Percentiles rank a stretch among this genome's conserved stretches.
Conservation (phyloP, 345 rosid species). For the Eucalyptus brandiana region DNA sequence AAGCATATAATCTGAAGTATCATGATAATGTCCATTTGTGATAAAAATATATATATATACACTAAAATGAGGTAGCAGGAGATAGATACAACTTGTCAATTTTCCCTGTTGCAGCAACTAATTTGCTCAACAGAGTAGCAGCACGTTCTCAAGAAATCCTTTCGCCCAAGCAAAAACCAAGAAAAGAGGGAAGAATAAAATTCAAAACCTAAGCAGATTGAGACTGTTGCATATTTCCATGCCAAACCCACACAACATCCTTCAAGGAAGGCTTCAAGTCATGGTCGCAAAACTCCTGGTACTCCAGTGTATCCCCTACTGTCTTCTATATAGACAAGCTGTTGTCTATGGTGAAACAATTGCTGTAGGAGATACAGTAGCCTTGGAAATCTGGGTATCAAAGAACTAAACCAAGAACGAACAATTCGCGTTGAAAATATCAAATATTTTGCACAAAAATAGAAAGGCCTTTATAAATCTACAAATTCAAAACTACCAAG, state of each 20-base stretch:
- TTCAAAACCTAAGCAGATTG: neutral
- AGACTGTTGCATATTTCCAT: conserved; percentile 19
- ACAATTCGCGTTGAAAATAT: no score
- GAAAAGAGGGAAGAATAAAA: neutral
- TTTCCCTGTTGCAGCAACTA: neutral
- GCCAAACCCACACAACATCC: conserved; percentile 87
- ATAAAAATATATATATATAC: no score
- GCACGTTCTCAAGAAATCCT: neutral
- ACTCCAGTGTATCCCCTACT: conserved; percentile 74
- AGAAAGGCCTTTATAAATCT: no score
- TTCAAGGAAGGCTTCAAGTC: conserved; percentile 67
- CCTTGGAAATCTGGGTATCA: no score
- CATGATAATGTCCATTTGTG: neutral
- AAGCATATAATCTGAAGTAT: neutral
- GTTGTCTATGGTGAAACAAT: no score
- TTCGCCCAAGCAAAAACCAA: neutral
- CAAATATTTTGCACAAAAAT: no score
- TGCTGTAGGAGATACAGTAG: no score
- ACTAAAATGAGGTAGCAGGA: no score
- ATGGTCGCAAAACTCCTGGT: conserved; percentile 40
- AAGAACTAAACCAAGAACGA: no score
- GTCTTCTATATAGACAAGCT: conserved; percentile 12
- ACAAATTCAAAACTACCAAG: no score
- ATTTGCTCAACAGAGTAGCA: neutral
- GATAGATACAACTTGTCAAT: neutral